These are phyloP conservation scores for Marchantia paleacea DNA, from an alignment of 225 moss, liverwort and hornwort genomes.

Conservation along the genomic window DNA sequence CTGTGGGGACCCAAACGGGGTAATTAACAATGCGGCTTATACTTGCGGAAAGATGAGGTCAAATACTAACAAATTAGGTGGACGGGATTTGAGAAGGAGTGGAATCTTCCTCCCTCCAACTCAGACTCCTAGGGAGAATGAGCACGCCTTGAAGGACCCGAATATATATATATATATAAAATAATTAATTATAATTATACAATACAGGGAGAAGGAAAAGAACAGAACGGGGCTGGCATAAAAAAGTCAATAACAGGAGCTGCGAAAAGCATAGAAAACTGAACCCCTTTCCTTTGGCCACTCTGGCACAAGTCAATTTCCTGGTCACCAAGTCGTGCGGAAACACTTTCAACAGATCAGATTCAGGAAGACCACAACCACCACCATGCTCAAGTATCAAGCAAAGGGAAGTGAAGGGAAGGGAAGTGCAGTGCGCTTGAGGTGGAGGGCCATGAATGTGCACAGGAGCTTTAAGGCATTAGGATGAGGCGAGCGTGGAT, in stretches of 20 bases:
- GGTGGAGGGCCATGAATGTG: slow-evolving; percentile 3
- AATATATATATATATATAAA: neutral
- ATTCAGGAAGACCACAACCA: neutral
- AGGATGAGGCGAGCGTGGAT: neutral
- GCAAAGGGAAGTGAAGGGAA: too few relatives aligned
- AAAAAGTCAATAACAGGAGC: neutral
- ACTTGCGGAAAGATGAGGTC: neutral
- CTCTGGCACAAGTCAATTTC: slow-evolving; percentile 4
- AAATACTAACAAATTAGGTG: neutral
- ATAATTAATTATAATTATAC: too few relatives aligned
- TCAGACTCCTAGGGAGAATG: neutral
- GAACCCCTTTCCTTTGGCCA: neutral
- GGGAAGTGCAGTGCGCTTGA: neutral
- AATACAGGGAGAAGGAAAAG: too few relatives aligned
- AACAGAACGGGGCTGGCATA: too few relatives aligned
- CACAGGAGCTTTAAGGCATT: neutral
- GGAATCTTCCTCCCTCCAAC: neutral
- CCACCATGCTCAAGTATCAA: neutral
- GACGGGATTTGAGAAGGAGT: neutral
- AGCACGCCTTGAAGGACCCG: neutral
- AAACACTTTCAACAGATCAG: slow-evolving; percentile 5
- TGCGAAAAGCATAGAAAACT: neutral
- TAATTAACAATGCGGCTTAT: too few relatives aligned
- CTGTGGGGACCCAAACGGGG: neutral
- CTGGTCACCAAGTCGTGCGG: slow-evolving; percentile 4